Evolutionary conservation across 805 yeast genomes (phyloP), one percentile per base, ranked within the genome.

Genomic region (Clavispora vitiphila): DNA sequence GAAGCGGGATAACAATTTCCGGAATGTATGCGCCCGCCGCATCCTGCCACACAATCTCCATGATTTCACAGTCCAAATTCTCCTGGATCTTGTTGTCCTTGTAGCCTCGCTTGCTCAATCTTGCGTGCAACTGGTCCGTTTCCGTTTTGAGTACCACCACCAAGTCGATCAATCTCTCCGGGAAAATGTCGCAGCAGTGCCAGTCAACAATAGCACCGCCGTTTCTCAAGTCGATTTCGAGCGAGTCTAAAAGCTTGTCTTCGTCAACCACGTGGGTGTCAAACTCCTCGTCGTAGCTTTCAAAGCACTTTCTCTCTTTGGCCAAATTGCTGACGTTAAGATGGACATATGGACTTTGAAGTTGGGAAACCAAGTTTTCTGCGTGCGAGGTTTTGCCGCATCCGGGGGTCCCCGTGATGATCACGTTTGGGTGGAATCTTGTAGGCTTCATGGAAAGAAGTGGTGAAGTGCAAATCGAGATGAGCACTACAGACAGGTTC

Each of bases 161-260:
- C 47, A 93, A 71, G 62, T 93, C 99, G 39, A 93, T 86, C 60
- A 88, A 76, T 51, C 95, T 70, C 58, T 89, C 98, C 1, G 98
- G 98, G 58, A 93, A 91, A 16, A 87, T 78, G 56, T 93, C 99
- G 64, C 96, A 88, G 35, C 91, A 93, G 60, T 93, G 99, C 99
- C 99, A 93, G 62, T 93, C 99, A 10, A 93, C 73, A 8, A 93
- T 69, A n/a, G 75, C 72, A 1, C 95, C 96, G n/a, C 99, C 99
- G 48, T 78, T 69, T 40, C 83, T 83, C 37, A 90, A 69, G 30
- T 83, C 76, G 6, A 83, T 81, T 60, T 90, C 96, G 38, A 93
- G 63, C 19, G 78, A 77, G 60, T 93, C 98, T 43, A 89, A 64
- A 11, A 91, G 69, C 58, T 80, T 82, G 57, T 93, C 98, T 55